Conservation (phyloP, 78 protist species). For the Thecamonas trahens region DNA sequence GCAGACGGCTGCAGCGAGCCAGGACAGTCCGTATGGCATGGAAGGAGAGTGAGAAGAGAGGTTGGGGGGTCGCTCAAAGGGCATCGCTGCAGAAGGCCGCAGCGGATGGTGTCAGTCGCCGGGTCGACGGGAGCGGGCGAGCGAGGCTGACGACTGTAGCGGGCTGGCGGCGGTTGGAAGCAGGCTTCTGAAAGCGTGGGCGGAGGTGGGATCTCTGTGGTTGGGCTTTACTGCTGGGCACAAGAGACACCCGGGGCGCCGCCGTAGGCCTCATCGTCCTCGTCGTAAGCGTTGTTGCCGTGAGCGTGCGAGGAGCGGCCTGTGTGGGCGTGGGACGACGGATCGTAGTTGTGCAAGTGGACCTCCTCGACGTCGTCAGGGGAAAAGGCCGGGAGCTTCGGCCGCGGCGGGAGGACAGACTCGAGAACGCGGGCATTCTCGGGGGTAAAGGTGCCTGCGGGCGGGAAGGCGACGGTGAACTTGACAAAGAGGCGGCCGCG, state of each 20-base stretch:
- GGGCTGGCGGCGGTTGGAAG: no score
- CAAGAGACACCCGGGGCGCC: conserved; percentile 35
- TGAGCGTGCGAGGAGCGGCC: background rate
- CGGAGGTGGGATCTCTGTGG: no score
- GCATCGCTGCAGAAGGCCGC: no score
- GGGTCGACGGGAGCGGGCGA: no score
- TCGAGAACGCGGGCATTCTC: background rate
- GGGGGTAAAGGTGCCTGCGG: background rate
- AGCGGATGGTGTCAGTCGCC: no score
- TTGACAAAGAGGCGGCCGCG: conserved; percentile 73
- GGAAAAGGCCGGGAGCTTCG: background rate
- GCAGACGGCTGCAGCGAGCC: no score
- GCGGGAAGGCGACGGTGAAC: conserved; percentile 78
- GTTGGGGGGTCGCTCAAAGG: no score
- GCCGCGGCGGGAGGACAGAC: conserved; percentile 8
- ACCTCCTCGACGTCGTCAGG: conserved; percentile 15
- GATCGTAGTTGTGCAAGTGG: background rate
- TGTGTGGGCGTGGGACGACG: background rate
- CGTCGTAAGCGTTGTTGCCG: conserved; percentile 9
- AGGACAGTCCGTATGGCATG: no score
- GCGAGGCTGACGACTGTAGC: no score
- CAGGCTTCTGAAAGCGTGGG: no score
- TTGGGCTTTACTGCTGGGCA: background rate
- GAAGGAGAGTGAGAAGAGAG: no score
- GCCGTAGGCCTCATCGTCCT: conserved; percentile 20